Evolutionary conservation across 805 yeast species (phyloP).

Genomic region (Cyberlindnera bimundalis): DNA sequence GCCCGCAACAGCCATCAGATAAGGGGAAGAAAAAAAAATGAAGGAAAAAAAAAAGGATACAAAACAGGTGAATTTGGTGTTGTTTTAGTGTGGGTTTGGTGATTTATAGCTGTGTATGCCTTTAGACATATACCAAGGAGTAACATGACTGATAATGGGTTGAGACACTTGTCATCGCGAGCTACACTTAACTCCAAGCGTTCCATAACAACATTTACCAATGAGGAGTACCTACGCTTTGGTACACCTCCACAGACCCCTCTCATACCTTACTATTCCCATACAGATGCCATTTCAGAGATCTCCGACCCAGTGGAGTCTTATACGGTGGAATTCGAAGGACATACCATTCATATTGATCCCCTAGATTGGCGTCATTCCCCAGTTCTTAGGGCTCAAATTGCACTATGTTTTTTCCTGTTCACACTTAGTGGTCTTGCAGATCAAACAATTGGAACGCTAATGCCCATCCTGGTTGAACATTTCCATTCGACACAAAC

Average conservation of each 20-base stretch:
- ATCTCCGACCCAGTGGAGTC: background rate
- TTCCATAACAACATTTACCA: background rate
- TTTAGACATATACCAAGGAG: too few relatives aligned
- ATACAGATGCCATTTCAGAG: background rate
- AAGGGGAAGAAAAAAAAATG: too few relatives aligned
- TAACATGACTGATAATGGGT: background rate
- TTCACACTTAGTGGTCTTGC: conserved; percentile 51
- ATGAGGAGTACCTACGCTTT: conserved; percentile 1
- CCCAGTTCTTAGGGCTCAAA: conserved; percentile 43
- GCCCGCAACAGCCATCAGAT: too few relatives aligned
- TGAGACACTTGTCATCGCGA: background rate
- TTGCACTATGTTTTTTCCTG: conserved; percentile 35
- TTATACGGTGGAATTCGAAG: conserved; percentile 2
- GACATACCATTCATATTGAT: conserved; percentile 5
- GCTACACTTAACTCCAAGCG: conserved; percentile 1
- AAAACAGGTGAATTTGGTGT: too few relatives aligned
- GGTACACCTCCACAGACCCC: conserved; percentile 1
- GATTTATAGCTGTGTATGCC: too few relatives aligned
- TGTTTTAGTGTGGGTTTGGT: too few relatives aligned
- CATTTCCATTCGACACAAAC: conserved; percentile 48
- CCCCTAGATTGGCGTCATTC: conserved; percentile 26
- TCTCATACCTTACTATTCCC: background rate
- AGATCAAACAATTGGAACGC: conserved; percentile 60
- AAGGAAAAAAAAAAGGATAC: too few relatives aligned
- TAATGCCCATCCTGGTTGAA: conserved; percentile 48